These are phyloP conservation scores for Breviolum minutum DNA, from an alignment of 73 alveolate species.

Conservation along the genomic window DNA sequence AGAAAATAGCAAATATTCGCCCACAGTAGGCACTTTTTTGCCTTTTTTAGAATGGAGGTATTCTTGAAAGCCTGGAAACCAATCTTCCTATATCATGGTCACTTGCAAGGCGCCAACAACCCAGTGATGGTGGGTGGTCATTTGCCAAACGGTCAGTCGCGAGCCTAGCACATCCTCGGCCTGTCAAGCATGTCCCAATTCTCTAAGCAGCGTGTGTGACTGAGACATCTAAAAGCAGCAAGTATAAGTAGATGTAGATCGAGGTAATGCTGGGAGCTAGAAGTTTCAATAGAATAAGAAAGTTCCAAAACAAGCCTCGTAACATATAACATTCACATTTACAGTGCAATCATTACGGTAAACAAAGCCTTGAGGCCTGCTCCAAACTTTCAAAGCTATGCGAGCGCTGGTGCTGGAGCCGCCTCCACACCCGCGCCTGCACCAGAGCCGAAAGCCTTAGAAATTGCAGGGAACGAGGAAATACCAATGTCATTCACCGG, in stretches of 20 bases:
- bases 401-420: conserved; percentile 14
- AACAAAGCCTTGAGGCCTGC: not conserved
- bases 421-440: not conserved
- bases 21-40: not conserved
- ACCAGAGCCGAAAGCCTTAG: not conserved
- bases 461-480: not conserved
- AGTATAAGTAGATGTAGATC: not conserved
- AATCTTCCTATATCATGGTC: too few relatives aligned
- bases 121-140: conserved; percentile 92
- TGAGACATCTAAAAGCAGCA: not conserved
- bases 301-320: not conserved
- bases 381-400: conserved; percentile 36
- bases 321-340: not conserved
- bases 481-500: not conserved
- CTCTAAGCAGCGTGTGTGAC: not conserved
- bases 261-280: not conserved
- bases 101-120: conserved; percentile 61
- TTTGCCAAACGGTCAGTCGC: conserved; percentile 57
- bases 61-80: not conserved
- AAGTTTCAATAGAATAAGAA: not conserved
- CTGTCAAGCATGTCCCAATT: not conserved
- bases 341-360: too few relatives aligned
- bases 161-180: not conserved
- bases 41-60: not conserved
- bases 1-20: not conserved